phyloP scores from a whole-genome alignment of 2,329 filamentous ascomycete genomes.

The Tolypocladium tundrense region DNA sequence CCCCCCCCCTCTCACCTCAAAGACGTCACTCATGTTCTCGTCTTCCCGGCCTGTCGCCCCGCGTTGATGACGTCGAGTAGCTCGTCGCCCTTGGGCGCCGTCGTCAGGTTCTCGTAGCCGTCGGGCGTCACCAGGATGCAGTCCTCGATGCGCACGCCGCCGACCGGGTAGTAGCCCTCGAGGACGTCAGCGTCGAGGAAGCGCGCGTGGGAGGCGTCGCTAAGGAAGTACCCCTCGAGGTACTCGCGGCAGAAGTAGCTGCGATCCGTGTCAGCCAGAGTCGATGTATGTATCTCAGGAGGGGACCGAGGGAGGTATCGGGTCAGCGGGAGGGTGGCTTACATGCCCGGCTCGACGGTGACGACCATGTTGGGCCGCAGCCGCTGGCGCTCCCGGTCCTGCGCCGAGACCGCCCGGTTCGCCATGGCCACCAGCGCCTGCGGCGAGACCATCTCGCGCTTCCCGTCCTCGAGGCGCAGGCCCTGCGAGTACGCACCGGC shows the following conservation, averaged over 20 bases:
- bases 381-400: conserved; percentile 22
- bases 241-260: conserved; percentile 69
- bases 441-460: conserved; percentile 30
- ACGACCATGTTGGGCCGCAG: conserved; percentile 57
- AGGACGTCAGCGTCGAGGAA: conserved; percentile 58
- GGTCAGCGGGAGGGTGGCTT: conserved; percentile 14
- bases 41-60: neutral
- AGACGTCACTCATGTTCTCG: neutral
- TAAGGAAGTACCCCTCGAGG: conserved; percentile 58
- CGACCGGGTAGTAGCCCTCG: conserved; percentile 63
- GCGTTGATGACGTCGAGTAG: conserved; percentile 52
- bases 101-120: conserved; percentile 76
- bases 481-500: conserved; percentile 12
- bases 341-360: conserved; percentile 70
- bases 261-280: neutral
- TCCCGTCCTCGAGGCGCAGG: conserved; percentile 22
- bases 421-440: conserved; percentile 21
- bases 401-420: conserved; percentile 10
- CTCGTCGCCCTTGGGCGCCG: conserved; percentile 66
- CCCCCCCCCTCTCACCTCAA: neutral
- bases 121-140: conserved; percentile 70
- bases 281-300: neutral
- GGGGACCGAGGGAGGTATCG: no score
- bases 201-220: conserved; percentile 43
- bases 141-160: conserved; percentile 89